Evolutionary conservation across 441 rosid genomes (phyloP), one percentile per base, ranked within the genome.

Genomic region (Erodium chrysanthum): DNA sequence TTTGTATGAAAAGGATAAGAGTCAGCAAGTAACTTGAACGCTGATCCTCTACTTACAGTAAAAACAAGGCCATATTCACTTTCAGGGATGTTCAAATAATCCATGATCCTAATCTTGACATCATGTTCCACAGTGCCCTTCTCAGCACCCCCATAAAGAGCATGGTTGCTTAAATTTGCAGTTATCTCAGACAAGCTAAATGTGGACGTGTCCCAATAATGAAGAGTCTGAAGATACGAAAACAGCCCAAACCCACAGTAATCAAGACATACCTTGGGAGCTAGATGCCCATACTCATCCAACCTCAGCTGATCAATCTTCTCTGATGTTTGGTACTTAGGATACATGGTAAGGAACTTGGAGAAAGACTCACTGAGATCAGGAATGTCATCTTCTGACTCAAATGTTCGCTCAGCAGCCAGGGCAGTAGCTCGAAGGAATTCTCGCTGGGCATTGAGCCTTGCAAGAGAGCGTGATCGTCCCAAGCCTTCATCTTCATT

Each of bases 241-340:
- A 93, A 93, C 35, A 93, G 90, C 74, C 98, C 98, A 50, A 89
- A 91, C 44, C 98, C 98, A 77, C 97, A 91, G 73, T 89, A 91
- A 79, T 93, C 98, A 75, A 93, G 98, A 80, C 98, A 93, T 84
- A 93, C 97, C 97, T 93, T 93, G 5, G 91, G 87, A 18, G 84
- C 79, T 68, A 94, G 79, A 74, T 91, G 97, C 14, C 83, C 80
- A 72, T 93, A 93, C 74, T 93, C 98, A 64, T 83, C 80, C 27
- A 79, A 77, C 81, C 98, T 88, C 37, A 93, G 77, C 79, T 88
- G 82, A 74, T 93, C 97, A 70, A 91, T 81, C 75, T 85, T 91
- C 72, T 84, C 89, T 0, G 97, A 88, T 58, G 95, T 83, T 75
- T 80, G 78, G 69, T 86, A 93, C 76, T 89, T 82, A 0, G 98